phyloP scores from a whole-genome alignment of 768 basidiomycete species.

The Austroboletus eburneus region DNA sequence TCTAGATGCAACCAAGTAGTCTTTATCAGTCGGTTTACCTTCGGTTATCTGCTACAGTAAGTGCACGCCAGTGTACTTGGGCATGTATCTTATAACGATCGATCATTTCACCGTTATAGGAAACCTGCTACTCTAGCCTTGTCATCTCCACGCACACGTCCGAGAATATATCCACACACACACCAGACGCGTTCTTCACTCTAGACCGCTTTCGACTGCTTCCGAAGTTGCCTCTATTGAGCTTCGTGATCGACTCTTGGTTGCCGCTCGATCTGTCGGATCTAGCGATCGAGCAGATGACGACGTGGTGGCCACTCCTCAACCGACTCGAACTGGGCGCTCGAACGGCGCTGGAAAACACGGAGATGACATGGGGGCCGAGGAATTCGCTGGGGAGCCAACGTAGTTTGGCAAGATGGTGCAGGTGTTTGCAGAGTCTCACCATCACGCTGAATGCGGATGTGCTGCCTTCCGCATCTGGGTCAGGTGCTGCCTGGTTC shows the following conservation, averaged over 20 bases:
- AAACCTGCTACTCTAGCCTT: too few species aligned
- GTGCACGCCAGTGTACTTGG: conserved; percentile 13
- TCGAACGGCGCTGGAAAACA: conserved; percentile 23
- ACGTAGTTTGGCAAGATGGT: conserved; percentile 13
- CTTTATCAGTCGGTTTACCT: not conserved
- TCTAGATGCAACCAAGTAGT: conserved; percentile 2
- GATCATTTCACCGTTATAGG: too few species aligned
- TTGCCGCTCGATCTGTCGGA: conserved; percentile 38
- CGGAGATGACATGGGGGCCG: conserved; percentile 16
- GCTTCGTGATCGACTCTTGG: conserved; percentile 38
- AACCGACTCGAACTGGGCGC: conserved; percentile 40
- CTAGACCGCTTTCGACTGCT: conserved; percentile 35
- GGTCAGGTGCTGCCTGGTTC: not conserved
- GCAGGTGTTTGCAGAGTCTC: conserved; percentile 15
- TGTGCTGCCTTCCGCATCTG: not conserved
- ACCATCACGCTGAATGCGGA: conserved; percentile 16
- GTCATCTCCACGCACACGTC: conserved; percentile 23
- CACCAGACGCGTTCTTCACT: conserved; percentile 11
- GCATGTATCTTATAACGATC: too few species aligned
- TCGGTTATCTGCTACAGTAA: not conserved
- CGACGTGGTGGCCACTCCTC: conserved; percentile 44
- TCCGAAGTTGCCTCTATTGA: conserved; percentile 32
- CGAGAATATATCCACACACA: conserved; percentile 27
- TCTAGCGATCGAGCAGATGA: conserved; percentile 34
- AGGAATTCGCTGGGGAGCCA: conserved; percentile 16